Percentiles rank a stretch among this genome's conserved stretches.
Evolutionary conservation across 805 yeast genomes (phyloP).

Genomic region (Wickerhamomyces rabaulensis): DNA sequence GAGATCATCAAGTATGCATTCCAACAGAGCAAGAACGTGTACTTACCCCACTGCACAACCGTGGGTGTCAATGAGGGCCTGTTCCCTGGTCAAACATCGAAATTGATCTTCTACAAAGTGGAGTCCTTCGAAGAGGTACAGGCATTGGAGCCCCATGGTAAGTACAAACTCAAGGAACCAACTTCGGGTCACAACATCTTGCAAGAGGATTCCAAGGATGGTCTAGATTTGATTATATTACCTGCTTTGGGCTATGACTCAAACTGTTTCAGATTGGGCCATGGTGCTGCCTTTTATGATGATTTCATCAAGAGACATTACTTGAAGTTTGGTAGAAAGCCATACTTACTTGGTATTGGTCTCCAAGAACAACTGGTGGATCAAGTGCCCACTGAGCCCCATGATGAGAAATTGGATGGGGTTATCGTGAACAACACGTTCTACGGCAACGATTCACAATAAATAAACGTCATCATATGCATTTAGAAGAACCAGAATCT

Average conservation of each 20-base stretch:
- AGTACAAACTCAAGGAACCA: constrained; percentile 68
- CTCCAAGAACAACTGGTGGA: constrained; percentile 56
- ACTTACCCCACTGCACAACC: constrained; percentile 46
- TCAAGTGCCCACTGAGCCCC: constrained; percentile 50
- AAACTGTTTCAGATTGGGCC: constrained; percentile 58
- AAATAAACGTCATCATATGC: neutral
- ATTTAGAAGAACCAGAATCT: neutral
- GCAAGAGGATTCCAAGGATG: constrained; percentile 22
- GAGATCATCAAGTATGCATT: constrained; percentile 50
- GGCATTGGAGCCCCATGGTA: constrained; percentile 59
- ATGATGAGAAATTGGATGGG: constrained; percentile 57
- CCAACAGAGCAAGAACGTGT: constrained; percentile 43
- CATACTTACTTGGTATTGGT: constrained; percentile 58
- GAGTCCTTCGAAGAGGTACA: constrained; percentile 35
- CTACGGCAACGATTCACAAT: constrained; percentile 3
- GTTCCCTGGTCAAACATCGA: constrained; percentile 28
- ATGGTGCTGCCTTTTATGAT: constrained; percentile 93
- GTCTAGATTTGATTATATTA: constrained; percentile 67
- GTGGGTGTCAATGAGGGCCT: constrained; percentile 25
- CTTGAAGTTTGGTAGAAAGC: constrained; percentile 22
- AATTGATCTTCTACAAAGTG: constrained; percentile 55
- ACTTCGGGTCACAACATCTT: constrained; percentile 25
- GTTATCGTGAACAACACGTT: constrained; percentile 39
- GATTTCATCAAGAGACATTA: constrained; percentile 54
- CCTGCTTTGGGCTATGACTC: constrained; percentile 83